Evolutionary conservation across 192 early-diverging fungal species (phyloP).

Genomic region (Backusella australiensis): DNA sequence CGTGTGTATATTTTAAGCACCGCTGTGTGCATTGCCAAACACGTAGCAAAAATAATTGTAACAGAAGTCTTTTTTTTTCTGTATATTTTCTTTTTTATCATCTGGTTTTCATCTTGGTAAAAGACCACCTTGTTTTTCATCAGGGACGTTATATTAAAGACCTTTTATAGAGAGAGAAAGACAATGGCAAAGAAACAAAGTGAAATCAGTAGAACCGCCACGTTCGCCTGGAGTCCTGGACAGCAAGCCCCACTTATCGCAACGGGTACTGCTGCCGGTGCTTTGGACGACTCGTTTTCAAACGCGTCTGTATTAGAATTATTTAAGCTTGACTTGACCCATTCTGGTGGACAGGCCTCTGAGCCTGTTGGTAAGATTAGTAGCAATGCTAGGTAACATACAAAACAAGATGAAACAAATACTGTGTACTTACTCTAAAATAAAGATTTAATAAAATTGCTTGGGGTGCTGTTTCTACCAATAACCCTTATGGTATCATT

Average conservation of each 20-base stretch:
- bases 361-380: constrained; percentile 53
- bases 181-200: constrained; percentile 51
- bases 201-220: constrained; percentile 78
- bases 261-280: constrained; percentile 91
- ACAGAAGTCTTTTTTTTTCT: not conserved
- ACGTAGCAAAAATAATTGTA: not conserved
- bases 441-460: constrained; percentile 84
- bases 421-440: not conserved
- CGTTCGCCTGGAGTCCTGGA: constrained; percentile 83
- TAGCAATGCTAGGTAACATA: constrained; percentile 58
- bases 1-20: not conserved
- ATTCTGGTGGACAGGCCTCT: constrained; percentile 38
- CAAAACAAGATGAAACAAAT: not conserved
- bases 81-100: not conserved
- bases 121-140: not conserved
- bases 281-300: constrained; percentile 93
- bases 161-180: not conserved
- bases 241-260: constrained; percentile 79
- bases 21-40: not conserved
- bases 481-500: constrained; percentile 70
- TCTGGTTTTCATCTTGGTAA: constrained; percentile 9
- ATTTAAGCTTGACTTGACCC: constrained; percentile 66
- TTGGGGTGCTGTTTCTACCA: constrained; percentile 60
- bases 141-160: not conserved
- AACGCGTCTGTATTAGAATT: constrained; percentile 88